Conservation (phyloP, 1,139 yeast species). For the Suhomyces yuchorum region DNA sequence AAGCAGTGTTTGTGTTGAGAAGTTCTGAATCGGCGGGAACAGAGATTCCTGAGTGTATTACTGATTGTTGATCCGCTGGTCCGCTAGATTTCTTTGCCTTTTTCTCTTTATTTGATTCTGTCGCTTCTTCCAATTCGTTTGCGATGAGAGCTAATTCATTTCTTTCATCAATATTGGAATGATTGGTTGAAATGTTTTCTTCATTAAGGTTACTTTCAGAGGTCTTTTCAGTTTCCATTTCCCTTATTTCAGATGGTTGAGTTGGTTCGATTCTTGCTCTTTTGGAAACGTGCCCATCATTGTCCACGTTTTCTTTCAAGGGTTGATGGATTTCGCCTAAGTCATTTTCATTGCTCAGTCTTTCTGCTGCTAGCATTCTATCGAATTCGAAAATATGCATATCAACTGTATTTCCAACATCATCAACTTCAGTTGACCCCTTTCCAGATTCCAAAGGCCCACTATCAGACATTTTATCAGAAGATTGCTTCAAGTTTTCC, state of each 20-base stretch:
- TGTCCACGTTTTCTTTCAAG: conserved; percentile 4
- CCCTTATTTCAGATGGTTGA: conserved; percentile 1
- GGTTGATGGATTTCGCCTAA: not conserved
- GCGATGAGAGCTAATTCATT: conserved; percentile 25
- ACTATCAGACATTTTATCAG: not conserved
- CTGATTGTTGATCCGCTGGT: conserved; percentile 8
- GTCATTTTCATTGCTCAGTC: not conserved
- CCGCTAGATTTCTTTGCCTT: conserved; percentile 7
- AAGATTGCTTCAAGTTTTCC: not conserved
- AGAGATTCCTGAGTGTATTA: conserved; percentile 27
- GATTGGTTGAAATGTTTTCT: not conserved
- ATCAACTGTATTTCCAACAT: conserved; percentile 7
- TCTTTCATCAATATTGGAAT: conserved; percentile 17
- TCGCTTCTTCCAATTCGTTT: conserved; percentile 26
- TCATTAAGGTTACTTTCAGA: not conserved
- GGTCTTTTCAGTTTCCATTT: not conserved
- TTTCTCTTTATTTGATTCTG: conserved; percentile 22
- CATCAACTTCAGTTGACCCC: not conserved
- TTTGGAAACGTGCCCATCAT: conserved; percentile 5
- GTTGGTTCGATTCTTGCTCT: conserved; percentile 8
- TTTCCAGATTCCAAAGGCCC: not conserved
- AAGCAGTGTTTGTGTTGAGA: conserved; percentile 41
- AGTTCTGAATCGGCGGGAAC: conserved; percentile 48
- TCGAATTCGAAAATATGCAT: conserved; percentile 15
- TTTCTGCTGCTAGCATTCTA: conserved; percentile 14